Evolutionary conservation across 1,284 basidiomycete species (phyloP), one percentile per base, ranked within the genome.

Genomic region (Ceratobasidium sp.): DNA sequence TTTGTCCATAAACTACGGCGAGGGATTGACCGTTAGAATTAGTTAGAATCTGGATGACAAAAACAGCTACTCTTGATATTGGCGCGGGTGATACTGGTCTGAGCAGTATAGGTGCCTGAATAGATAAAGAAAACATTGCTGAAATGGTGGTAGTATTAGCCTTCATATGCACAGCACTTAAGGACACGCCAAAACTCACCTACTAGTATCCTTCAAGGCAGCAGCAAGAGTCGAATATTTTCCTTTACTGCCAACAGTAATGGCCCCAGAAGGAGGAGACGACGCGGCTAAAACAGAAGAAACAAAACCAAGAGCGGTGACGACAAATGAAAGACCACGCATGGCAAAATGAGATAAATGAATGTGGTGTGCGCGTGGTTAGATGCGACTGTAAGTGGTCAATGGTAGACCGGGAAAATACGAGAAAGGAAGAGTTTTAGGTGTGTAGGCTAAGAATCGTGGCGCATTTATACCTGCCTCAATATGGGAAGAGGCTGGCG

Each of bases 201-300:
- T 64, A 46, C 49, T 57, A 5, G 73, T 74, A 43, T 76, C 76
- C 26, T 73, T 64, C 23, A 76, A 58, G 14, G 74, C 74, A 8
- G 57, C 63, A 28, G 73, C 72, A 41, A 76, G 73, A 50, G 73
- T 73, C 6, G 72, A 63, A 44, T 76, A 76, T 47, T 72, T 75
- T 4, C 70, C 75, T 21, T 46, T 57, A 8, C 44, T 70, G 11
- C 50, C 55, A 35, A 50, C 54, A 26, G 38, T 59, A 21, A 59
- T 58, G 32, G 55, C 43, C 14, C 63, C 64, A 52, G 52, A 41
- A 11, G 30, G 50, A 18, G 44, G 44, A 32, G 35, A 66, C 16
- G 32, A 43, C 16, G 43, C 49, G 14, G 49, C 47, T 14, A 55
- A 44, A 28, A 26, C 21, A 13, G 35, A 44, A 14, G 50, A 52